These are phyloP conservation scores for Collybia sp. DNA, from an alignment of 768 basidiomycete species.

Conservation along the genomic window DNA sequence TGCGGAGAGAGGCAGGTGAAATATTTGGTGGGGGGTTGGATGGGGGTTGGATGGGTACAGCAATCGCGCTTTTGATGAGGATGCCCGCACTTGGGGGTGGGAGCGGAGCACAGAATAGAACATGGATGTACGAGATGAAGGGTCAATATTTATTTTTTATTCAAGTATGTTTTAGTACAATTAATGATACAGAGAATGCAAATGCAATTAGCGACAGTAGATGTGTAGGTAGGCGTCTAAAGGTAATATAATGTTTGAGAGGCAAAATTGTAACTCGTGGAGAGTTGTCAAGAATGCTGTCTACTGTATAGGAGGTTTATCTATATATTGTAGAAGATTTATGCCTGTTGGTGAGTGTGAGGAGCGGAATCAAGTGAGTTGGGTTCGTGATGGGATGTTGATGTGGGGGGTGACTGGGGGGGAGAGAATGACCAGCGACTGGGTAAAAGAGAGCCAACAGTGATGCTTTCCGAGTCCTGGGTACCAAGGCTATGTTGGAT, in stretches of 20 bases:
- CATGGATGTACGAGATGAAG: background rate
- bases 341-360: constrained; percentile 3
- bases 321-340: constrained; percentile 1
- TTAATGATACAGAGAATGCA: background rate
- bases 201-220: background rate
- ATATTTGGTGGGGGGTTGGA: constrained; percentile 61
- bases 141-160: too few relatives aligned
- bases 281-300: background rate
- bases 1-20: constrained; percentile 52
- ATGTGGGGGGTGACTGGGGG: constrained; percentile 10
- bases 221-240: too few relatives aligned
- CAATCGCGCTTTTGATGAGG: constrained; percentile 20
- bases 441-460: constrained; percentile 32
- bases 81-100: background rate
- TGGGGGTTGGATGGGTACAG: constrained; percentile 46
- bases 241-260: too few relatives aligned
- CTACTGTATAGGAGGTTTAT: background rate
- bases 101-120: background rate
- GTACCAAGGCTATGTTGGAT: constrained; percentile 26
- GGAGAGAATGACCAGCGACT: constrained; percentile 32
- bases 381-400: constrained; percentile 10
- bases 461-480: constrained; percentile 30
- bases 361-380: constrained; percentile 9
- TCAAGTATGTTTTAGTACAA: too few relatives aligned
- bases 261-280: background rate